These are phyloP conservation scores for Penicillium sp. DNA, from an alignment of 2,329 filamentous ascomycete species.

Conservation along the genomic window DNA sequence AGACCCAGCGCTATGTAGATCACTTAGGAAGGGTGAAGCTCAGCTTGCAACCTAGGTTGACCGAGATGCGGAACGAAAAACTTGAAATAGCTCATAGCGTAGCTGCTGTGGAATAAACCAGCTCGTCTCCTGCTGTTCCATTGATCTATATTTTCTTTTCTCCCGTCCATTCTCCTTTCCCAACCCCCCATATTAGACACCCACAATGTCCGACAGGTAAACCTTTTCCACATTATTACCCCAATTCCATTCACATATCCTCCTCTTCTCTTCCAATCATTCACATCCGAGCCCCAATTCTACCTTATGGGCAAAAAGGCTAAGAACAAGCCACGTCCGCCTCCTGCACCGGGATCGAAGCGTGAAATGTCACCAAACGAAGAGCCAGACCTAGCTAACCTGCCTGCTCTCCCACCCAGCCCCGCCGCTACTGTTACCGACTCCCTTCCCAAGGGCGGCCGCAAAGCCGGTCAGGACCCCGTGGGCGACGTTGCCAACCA, in stretches of 20 bases:
- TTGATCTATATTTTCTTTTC: conserved; percentile 9
- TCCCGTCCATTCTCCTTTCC: conserved; percentile 6
- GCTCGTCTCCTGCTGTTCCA: conserved; percentile 3
- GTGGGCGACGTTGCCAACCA: conserved; percentile 2
- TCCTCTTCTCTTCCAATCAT: neutral
- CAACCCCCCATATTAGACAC: conserved; percentile 5
- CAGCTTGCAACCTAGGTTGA: neutral
- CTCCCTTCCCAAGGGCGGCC: conserved; percentile 9
- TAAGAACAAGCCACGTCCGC: conserved; percentile 17
- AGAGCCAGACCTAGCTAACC: conserved; percentile 13
- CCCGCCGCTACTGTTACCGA: conserved; percentile 7
- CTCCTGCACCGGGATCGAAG: conserved; percentile 6
- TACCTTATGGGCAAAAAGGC: conserved; percentile 7
- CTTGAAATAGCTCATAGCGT: conserved; percentile 9
- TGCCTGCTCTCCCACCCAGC: conserved; percentile 10
- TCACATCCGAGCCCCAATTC: neutral
- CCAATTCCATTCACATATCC: conserved; percentile 5
- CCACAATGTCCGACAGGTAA: conserved; percentile 22
- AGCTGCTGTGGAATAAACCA: neutral
- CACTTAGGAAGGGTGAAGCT: neutral
- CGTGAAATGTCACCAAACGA: neutral
- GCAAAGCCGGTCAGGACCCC: conserved; percentile 15
- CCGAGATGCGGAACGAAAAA: neutral
- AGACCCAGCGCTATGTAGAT: conserved; percentile 12
- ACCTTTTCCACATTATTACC: neutral